These are phyloP conservation scores for Plasmodium fragile DNA, from an alignment of 169 alveolate species.

Conservation along the genomic window DNA sequence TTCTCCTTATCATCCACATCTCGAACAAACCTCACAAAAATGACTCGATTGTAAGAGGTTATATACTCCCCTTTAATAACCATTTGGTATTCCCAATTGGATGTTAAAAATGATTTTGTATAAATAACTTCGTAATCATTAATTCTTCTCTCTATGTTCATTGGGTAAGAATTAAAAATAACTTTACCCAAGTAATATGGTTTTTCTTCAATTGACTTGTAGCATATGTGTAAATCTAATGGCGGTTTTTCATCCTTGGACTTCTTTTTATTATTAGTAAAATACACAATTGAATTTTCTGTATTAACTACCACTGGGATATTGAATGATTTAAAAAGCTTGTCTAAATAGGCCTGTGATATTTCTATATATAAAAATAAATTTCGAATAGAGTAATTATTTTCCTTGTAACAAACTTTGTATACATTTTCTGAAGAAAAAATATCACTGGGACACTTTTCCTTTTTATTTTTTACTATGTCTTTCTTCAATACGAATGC, in stretches of 20 bases:
- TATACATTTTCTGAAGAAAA: conserved; percentile 20
- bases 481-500: conserved; percentile 28
- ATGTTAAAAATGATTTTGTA: conserved; percentile 67
- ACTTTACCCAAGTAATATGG: conserved; percentile 38
- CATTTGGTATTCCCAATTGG: conserved; percentile 56
- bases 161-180: conserved; percentile 51
- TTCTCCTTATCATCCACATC: background rate
- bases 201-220: conserved; percentile 16
- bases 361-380: conserved; percentile 58
- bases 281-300: conserved; percentile 30
- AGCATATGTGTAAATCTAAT: conserved; percentile 58
- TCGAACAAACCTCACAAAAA: conserved; percentile 26
- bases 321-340: conserved; percentile 19
- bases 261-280: conserved; percentile 49
- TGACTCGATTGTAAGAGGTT: conserved; percentile 36
- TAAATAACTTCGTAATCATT: conserved; percentile 38
- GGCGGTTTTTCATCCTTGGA: conserved; percentile 45
- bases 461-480: background rate
- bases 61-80: conserved; percentile 43
- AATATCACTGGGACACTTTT: conserved; percentile 1
- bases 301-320: conserved; percentile 52
- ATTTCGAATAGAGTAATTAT: conserved; percentile 48
- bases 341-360: conserved; percentile 35
- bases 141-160: conserved; percentile 3
- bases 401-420: conserved; percentile 51